phyloP scores from a whole-genome alignment of 768 basidiomycete genomes.

The Tylopilus sp. region DNA sequence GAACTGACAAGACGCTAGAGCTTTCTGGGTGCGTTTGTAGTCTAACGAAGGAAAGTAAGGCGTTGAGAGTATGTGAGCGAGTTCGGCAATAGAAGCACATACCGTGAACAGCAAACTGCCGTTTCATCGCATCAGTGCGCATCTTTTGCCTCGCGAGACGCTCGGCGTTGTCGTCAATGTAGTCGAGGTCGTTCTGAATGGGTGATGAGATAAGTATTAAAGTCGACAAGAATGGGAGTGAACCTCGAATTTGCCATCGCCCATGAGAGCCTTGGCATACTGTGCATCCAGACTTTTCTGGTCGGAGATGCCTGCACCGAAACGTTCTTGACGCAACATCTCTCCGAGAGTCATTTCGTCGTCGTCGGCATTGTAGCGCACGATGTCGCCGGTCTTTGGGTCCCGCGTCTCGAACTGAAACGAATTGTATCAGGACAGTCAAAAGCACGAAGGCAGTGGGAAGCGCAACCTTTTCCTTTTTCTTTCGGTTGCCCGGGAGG shows the following conservation, averaged over 20 bases:
- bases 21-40: slow-evolving; percentile 93
- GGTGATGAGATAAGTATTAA: not conserved
- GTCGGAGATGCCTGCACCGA: slow-evolving; percentile 84
- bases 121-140: slow-evolving; percentile 94
- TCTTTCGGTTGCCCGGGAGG: slow-evolving; percentile 70
- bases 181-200: slow-evolving; percentile 78
- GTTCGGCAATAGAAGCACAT: slow-evolving; percentile 15
- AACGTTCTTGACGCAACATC: slow-evolving; percentile 88
- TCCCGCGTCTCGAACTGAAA: slow-evolving; percentile 83
- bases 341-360: slow-evolving; percentile 84
- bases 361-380: slow-evolving; percentile 90
- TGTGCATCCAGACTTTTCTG: slow-evolving; percentile 91
- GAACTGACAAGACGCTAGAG: slow-evolving; percentile 77
- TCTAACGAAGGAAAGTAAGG: slow-evolving; percentile 45
- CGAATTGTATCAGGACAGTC: not conserved
- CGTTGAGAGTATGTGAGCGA: not conserved
- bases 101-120: slow-evolving; percentile 96
- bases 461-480: slow-evolving; percentile 62
- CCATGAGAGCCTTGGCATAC: slow-evolving; percentile 83
- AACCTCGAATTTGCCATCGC: slow-evolving; percentile 86
- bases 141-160: slow-evolving; percentile 90
- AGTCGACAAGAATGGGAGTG: slow-evolving; percentile 7
- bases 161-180: slow-evolving; percentile 96
- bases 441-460: not conserved
- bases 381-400: slow-evolving; percentile 82